Percentiles rank a stretch among this genome's conserved stretches.
phyloP scores from a whole-genome alignment of 164 flowering plant species.

The Cinnamomum micranthum region DNA sequence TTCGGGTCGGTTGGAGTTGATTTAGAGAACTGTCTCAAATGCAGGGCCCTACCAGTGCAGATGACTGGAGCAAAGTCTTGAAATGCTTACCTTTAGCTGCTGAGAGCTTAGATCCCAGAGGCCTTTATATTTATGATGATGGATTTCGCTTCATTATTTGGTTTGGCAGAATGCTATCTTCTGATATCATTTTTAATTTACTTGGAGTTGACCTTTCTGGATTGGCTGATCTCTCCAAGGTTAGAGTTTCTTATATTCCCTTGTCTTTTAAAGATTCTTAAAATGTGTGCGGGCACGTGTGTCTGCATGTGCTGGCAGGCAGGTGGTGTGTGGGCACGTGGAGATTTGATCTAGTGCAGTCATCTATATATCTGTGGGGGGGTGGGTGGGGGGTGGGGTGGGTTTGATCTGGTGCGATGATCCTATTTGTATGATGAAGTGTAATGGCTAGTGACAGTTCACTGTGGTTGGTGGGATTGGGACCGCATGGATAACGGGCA shows the following conservation, averaged over 20 bases:
- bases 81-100: conserved; percentile 56
- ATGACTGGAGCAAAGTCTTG: conserved; percentile 33
- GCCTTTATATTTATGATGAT: conserved; percentile 84
- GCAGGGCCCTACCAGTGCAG: conserved; percentile 41
- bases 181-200: conserved; percentile 59
- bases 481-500: no score
- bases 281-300: no score
- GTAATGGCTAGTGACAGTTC: no score
- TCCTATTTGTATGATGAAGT: no score
- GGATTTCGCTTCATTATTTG: conserved; percentile 85
- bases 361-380: no score
- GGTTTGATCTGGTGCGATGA: no score
- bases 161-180: conserved; percentile 85
- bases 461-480: no score
- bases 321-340: no score
- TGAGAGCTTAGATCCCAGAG: conserved; percentile 79
- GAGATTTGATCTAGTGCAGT: no score
- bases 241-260: conserved; percentile 12
- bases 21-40: not conserved
- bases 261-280: no score
- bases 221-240: conserved; percentile 61
- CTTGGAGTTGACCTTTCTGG: conserved; percentile 65
- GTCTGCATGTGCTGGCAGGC: no score
- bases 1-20: not conserved
- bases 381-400: no score